Conservation (phyloP, 2,329 filamentous ascomycete genomes). For the Colletotrichum shisoi region DNA sequence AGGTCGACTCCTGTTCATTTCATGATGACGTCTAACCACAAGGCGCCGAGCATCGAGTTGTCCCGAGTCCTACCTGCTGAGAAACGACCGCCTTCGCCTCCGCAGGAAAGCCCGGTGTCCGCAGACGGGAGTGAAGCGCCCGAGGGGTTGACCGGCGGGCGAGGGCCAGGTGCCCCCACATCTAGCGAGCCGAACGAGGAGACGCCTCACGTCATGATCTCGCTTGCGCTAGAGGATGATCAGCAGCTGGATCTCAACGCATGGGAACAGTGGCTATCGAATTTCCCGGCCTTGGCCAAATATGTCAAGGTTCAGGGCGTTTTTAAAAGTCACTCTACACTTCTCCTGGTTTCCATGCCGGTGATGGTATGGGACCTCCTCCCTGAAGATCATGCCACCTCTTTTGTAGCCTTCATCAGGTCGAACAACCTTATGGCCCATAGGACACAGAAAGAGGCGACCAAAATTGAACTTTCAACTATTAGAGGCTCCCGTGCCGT, state of each 20-base stretch:
- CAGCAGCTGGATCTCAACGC: constrained; percentile 65
- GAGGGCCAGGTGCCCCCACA: constrained; percentile 28
- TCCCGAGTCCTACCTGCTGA: constrained; percentile 51
- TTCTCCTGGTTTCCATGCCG: constrained; percentile 65
- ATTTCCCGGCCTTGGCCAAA: constrained; percentile 65
- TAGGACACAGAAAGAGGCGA: background rate
- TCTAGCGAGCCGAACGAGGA: constrained; percentile 60
- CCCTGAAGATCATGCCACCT: constrained; percentile 64
- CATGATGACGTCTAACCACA: constrained; percentile 70
- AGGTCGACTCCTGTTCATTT: constrained; percentile 68
- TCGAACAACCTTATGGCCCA: constrained; percentile 31
- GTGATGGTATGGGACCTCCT: constrained; percentile 68
- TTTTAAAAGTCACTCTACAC: constrained; percentile 68
- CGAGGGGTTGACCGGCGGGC: constrained; percentile 18
- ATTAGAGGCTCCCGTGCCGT: constrained; percentile 1
- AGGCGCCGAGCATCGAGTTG: constrained; percentile 65
- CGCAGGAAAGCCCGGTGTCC: constrained; percentile 42
- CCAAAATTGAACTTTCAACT: background rate
- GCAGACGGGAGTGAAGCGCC: constrained; percentile 16
- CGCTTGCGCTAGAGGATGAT: constrained; percentile 65
- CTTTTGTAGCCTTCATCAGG: constrained; percentile 54
- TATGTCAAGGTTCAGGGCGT: constrained; percentile 68
- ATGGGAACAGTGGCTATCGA: constrained; percentile 65
- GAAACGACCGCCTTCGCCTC: constrained; percentile 50
- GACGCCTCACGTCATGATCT: constrained; percentile 68